Percentiles rank a stretch among this genome's conserved stretches.
These are phyloP conservation scores for Tylopilus plumbeoviolaceoides DNA, from an alignment of 768 basidiomycete species.

Conservation along the genomic window DNA sequence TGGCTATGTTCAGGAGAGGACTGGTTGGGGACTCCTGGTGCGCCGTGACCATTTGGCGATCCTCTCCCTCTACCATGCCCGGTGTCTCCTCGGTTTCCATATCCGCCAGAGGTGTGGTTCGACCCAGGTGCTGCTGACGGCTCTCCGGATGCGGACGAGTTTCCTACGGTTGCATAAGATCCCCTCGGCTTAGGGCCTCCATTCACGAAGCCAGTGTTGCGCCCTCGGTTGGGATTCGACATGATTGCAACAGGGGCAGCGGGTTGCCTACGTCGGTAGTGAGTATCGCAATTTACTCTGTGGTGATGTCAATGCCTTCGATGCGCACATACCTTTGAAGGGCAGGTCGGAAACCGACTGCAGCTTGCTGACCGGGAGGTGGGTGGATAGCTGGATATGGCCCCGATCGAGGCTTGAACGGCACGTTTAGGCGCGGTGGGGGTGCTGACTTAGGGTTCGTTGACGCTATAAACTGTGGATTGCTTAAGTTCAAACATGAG, in stretches of 20 bases:
- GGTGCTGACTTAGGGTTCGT: slow-evolving; percentile 57
- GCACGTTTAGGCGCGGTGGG: slow-evolving; percentile 41
- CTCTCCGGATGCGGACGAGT: not conserved
- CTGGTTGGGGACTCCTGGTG: not conserved
- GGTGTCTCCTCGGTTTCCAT: slow-evolving; percentile 1
- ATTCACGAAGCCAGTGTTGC: slow-evolving; percentile 21
- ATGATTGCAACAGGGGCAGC: slow-evolving; percentile 64
- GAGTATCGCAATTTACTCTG: not conserved
- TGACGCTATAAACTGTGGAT: slow-evolving; percentile 79
- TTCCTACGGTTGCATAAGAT: slow-evolving; percentile 10
- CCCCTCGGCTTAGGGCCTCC: slow-evolving; percentile 2
- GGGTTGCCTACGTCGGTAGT: slow-evolving; percentile 19
- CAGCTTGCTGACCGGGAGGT: slow-evolving; percentile 47
- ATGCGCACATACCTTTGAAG: slow-evolving; percentile 22
- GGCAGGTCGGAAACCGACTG: slow-evolving; percentile 64
- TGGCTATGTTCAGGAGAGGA: not conserved
- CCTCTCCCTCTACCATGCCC: slow-evolving; percentile 8
- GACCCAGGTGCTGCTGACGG: slow-evolving; percentile 1
- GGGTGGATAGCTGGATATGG: slow-evolving; percentile 61
- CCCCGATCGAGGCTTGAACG: slow-evolving; percentile 68
- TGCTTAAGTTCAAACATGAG: slow-evolving; percentile 83
- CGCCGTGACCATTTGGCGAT: slow-evolving; percentile 5
- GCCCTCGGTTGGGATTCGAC: slow-evolving; percentile 64
- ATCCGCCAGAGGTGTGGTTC: not conserved
- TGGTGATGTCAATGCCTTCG: not conserved